Conservation (phyloP, 768 basidiomycete genomes). For the Pleurotus ostreatus region DNA sequence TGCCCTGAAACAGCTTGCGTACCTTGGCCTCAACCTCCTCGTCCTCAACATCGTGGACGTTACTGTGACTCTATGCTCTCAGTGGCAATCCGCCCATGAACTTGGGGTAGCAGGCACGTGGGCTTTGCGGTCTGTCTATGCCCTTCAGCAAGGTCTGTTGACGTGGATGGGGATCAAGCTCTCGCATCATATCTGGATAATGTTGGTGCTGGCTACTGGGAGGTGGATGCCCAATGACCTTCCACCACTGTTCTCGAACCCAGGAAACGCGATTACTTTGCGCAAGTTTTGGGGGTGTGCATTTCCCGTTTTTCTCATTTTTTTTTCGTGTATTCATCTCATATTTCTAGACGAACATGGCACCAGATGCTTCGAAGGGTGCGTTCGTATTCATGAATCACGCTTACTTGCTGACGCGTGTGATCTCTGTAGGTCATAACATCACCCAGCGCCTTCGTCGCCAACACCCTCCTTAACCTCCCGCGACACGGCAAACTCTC, state of each 20-base stretch:
- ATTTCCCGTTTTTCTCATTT: background rate
- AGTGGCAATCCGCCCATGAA: too few species aligned
- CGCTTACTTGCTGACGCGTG: background rate
- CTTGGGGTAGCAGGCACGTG: too few species aligned
- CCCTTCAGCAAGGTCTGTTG: background rate
- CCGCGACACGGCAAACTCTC: constrained; percentile 17
- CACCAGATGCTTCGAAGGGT: constrained; percentile 27
- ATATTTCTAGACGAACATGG: constrained; percentile 22
- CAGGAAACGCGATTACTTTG: constrained; percentile 23
- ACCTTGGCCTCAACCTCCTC: background rate
- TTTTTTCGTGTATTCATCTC: constrained; percentile 11
- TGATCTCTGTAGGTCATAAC: constrained; percentile 14
- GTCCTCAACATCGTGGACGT: background rate
- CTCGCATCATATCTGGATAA: constrained; percentile 9
- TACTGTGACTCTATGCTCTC: background rate
- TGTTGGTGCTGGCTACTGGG: background rate
- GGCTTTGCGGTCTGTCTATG: background rate
- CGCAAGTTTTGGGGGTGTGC: constrained; percentile 31
- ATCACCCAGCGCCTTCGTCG: constrained; percentile 16
- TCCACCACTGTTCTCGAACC: constrained; percentile 24
- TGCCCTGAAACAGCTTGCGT: background rate
- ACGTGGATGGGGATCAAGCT: background rate
- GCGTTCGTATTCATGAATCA: background rate
- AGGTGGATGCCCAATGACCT: constrained; percentile 18
- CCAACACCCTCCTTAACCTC: constrained; percentile 14